phyloP scores from a whole-genome alignment of 73 alveolate genomes.

The Uronychia binucleata region DNA sequence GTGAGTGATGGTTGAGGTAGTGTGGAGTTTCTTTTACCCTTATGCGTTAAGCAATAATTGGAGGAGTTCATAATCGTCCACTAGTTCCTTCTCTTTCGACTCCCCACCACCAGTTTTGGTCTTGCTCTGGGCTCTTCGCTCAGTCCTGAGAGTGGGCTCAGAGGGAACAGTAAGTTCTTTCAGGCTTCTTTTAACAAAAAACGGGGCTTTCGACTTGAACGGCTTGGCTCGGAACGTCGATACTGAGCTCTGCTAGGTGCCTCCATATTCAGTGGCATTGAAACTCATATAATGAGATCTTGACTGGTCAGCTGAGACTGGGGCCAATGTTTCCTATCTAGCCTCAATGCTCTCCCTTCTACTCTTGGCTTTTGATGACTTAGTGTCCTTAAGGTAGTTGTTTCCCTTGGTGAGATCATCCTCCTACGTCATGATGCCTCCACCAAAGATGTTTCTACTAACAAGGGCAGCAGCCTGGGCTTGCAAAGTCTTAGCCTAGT shows the following conservation, averaged over 20 bases:
- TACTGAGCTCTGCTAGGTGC: background rate
- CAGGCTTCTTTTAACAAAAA: background rate
- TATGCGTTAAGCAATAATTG: background rate
- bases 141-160: constrained; percentile 11
- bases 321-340: background rate
- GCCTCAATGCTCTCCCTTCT: background rate
- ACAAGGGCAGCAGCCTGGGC: too few species aligned
- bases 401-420: background rate
- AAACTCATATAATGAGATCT: background rate
- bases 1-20: too few species aligned
- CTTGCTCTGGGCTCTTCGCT: background rate
- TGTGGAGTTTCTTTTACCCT: too few species aligned
- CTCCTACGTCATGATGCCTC: too few species aligned
- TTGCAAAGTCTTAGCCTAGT: background rate
- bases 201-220: constrained; percentile 1
- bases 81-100: background rate
- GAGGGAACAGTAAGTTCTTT: constrained; percentile 11
- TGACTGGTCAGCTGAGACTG: background rate
- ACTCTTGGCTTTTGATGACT: background rate
- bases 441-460: too few species aligned
- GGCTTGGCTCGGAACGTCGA: constrained; percentile 5
- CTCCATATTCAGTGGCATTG: background rate
- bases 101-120: background rate
- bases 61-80: background rate
- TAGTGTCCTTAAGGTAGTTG: background rate